phyloP scores from a whole-genome alignment of 2,329 filamentous ascomycete species.

The Bipolaris gigantea region DNA sequence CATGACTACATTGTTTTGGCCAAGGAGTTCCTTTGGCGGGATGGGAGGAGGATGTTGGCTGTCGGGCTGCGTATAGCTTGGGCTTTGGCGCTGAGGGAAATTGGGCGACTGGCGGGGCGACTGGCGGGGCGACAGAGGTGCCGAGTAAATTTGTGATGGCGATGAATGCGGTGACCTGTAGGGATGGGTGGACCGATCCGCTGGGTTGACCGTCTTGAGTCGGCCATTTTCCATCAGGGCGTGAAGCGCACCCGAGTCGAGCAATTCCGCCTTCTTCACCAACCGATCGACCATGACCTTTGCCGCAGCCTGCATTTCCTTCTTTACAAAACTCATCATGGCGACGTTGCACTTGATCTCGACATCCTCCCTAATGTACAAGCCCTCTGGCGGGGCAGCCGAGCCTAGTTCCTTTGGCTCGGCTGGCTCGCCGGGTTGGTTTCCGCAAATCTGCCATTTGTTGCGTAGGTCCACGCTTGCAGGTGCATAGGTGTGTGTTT shows the following conservation, averaged over 20 bases:
- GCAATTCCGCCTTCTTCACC: constrained; percentile 70
- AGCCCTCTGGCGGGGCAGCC: constrained; percentile 63
- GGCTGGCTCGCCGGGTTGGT: constrained; percentile 67
- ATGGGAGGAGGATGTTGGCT: constrained; percentile 16
- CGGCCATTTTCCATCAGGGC: constrained; percentile 69
- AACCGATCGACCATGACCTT: constrained; percentile 69
- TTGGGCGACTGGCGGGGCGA: constrained; percentile 26
- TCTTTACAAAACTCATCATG: constrained; percentile 66
- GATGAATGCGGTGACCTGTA: constrained; percentile 26
- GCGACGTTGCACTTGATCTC: constrained; percentile 71
- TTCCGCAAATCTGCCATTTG: constrained; percentile 69
- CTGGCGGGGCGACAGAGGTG: constrained; percentile 33
- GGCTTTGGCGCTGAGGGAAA: constrained; percentile 16
- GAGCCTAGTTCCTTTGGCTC: constrained; percentile 66
- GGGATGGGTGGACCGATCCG: constrained; percentile 31
- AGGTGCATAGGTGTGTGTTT: constrained; percentile 72
- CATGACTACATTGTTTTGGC: constrained; percentile 42
- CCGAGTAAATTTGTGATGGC: constrained; percentile 30
- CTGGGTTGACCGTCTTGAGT: constrained; percentile 61
- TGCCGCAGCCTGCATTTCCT: constrained; percentile 66
- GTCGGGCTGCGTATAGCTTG: constrained; percentile 11
- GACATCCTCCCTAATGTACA: constrained; percentile 71
- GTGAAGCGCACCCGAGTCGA: constrained; percentile 66
- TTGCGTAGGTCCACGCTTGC: constrained; percentile 68
- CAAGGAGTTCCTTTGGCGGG: constrained; percentile 24